A percentile compares a stretch with the other conserved stretches of the same genome.
Conservation (phyloP, 2,329 filamentous ascomycete genomes). For the Aspergillus quadricinctus region DNA sequence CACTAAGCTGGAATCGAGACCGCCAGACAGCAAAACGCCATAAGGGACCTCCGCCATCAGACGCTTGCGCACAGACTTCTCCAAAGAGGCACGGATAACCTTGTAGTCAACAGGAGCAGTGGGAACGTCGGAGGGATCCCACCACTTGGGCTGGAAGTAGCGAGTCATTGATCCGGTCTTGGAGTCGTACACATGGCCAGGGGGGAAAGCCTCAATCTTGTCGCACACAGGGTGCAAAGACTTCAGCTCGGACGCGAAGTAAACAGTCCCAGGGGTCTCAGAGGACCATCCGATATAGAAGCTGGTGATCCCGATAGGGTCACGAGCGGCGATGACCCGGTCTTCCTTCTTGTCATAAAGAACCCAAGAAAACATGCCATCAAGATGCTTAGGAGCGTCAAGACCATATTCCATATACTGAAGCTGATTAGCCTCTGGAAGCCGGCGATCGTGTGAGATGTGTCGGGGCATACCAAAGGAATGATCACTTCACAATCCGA, state of each 20-base stretch:
- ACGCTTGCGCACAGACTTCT: conserved; percentile 89
- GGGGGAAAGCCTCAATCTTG: conserved; percentile 89
- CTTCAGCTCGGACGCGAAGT: conserved; percentile 97
- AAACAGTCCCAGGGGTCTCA: conserved; percentile 74
- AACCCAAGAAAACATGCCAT: conserved; percentile 99
- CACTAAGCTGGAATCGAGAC: conserved; percentile 90
- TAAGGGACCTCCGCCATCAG: conserved; percentile 99
- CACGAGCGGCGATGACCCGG: conserved; percentile 86
- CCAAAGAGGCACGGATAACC: conserved; percentile 72
- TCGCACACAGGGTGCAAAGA: conserved; percentile 90
- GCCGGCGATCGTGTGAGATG: neutral
- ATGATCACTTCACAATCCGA: conserved; percentile 99
- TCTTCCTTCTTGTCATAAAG: conserved; percentile 94
- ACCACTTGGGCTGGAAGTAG: conserved; percentile 92
- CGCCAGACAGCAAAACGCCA: conserved; percentile 90
- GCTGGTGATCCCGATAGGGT: conserved; percentile 94
- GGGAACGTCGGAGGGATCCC: conserved; percentile 76
- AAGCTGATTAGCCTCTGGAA: conserved; percentile 14
- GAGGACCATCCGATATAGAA: conserved; percentile 95
- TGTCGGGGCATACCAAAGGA: conserved; percentile 65
- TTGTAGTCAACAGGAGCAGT: conserved; percentile 78
- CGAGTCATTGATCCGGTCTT: conserved; percentile 77
- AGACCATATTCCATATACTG: conserved; percentile 90
- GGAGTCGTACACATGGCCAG: conserved; percentile 94
- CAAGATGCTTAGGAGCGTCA: conserved; percentile 86